phyloP scores from a whole-genome alignment of 164 flowering plant genomes.

The Berberis vulgaris region DNA sequence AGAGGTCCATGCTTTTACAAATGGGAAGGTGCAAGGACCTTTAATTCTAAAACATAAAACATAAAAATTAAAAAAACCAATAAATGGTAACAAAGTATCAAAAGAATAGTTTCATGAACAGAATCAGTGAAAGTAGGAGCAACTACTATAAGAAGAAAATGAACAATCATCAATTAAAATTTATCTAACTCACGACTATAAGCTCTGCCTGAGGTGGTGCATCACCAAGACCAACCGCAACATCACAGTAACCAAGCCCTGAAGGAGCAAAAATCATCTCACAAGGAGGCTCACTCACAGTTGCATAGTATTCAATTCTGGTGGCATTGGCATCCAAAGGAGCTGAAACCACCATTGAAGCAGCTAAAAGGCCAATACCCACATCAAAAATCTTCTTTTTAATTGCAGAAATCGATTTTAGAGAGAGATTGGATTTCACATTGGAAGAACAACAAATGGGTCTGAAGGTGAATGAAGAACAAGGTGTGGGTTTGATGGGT shows the following conservation, averaged over 20 bases:
- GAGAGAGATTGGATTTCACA: slow-evolving; percentile 7
- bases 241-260: slow-evolving; percentile 80
- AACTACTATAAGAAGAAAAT: neutral
- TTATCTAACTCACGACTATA: slow-evolving; percentile 50
- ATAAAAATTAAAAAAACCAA: neutral
- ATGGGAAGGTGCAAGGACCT: neutral
- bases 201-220: slow-evolving; percentile 64
- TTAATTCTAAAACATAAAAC: neutral
- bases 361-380: slow-evolving; percentile 58
- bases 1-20: neutral
- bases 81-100: neutral
- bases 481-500: slow-evolving; percentile 10
- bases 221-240: slow-evolving; percentile 52
- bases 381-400: slow-evolving; percentile 24
- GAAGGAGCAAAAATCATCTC: slow-evolving; percentile 55
- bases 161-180: too few relatives aligned
- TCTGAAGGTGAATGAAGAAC: slow-evolving; percentile 11
- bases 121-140: too few relatives aligned
- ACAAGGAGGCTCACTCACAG: slow-evolving; percentile 64
- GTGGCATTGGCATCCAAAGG: slow-evolving; percentile 75
- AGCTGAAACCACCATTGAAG: slow-evolving; percentile 36
- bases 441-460: slow-evolving; percentile 11
- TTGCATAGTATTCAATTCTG: slow-evolving; percentile 80
- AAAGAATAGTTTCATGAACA: too few relatives aligned
- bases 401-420: slow-evolving; percentile 10